Evolutionary conservation across 1,139 yeast species (phyloP), one percentile per base, ranked within the genome.

Genomic region (Hyphopichia buzzinii): DNA sequence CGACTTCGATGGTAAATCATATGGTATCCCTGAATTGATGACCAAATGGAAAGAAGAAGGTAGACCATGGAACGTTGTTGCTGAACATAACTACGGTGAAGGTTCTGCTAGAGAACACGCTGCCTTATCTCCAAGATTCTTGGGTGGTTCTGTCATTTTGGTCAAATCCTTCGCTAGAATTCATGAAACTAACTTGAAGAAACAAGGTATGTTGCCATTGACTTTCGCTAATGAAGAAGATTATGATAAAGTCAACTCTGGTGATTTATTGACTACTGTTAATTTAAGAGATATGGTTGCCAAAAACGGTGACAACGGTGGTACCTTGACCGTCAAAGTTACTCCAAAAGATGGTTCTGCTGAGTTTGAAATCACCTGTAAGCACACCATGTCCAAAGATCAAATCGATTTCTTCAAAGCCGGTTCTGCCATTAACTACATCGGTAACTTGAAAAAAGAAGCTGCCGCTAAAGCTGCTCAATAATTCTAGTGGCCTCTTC

Each of bases 31-130:
- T n/a, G 97, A 88, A 52, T 75, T 90, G 41, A 90, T 92, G 97
- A 84, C 83, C 64, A 85, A 86, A 59, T 92, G 97, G 97, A 90
- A 90, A 64, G 70, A 78, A 31, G 94, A 87, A 45, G 52, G 64
- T 7, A 77, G 87, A 50, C 94, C 95, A 13, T 92, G 98, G 98
- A 76, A 81, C 46, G 97, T 92, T 33, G 84, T 92, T 45, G 98
- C 97, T 35, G 98, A 90, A 59, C 96, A 92, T 59, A 92, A 92
- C 67, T 92, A 90, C 54, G 98, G 98, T 64, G 98, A 92, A 72
- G 98, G 98, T 47, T 88, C 97, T 38, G 97, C 98, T 17, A 85
- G 98, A 74, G 98, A 92, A 62, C 98, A 92, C 57, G 98, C 98
- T 37, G 98, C 98, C 4, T 72, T 92, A 55, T 87, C 94, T 29